Conservation (phyloP, 805 yeast genomes). For the Lipomyces chichibuensis region DNA sequence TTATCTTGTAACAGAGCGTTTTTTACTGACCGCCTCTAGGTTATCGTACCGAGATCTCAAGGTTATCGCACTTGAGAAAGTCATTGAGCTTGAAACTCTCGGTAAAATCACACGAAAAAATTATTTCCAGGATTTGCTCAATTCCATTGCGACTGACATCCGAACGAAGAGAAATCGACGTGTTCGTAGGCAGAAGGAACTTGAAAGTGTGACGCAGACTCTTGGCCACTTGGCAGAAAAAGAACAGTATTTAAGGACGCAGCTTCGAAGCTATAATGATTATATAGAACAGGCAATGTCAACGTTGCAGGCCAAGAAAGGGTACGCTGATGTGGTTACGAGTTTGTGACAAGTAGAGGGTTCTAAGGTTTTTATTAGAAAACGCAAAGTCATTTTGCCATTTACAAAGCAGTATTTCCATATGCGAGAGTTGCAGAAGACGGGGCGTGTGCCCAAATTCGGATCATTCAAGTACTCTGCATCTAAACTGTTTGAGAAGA, state of each 20-base stretch:
- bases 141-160: conserved; percentile 83
- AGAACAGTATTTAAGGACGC: conserved; percentile 49
- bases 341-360: neutral
- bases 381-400: conserved; percentile 45
- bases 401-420: conserved; percentile 79
- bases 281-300: conserved; percentile 57
- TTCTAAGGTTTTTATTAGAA: conserved; percentile 12
- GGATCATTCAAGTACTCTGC: conserved; percentile 80
- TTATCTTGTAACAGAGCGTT: neutral
- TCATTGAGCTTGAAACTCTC: conserved; percentile 71
- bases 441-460: conserved; percentile 62
- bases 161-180: conserved; percentile 57
- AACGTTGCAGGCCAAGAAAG: conserved; percentile 51
- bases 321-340: conserved; percentile 40
- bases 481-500: conserved; percentile 72
- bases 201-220: conserved; percentile 52
- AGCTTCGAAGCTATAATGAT: conserved; percentile 50
- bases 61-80: conserved; percentile 69
- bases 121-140: conserved; percentile 75
- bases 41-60: conserved; percentile 73
- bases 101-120: conserved; percentile 67
- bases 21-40: conserved; percentile 6
- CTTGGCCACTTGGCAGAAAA: conserved; percentile 52
- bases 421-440: conserved; percentile 66
- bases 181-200: conserved; percentile 52